Percentiles rank a stretch among this genome's conserved stretches.
Evolutionary conservation across 2,329 filamentous ascomycete genomes (phyloP).

Genomic region (Sporothrix globosa): DNA sequence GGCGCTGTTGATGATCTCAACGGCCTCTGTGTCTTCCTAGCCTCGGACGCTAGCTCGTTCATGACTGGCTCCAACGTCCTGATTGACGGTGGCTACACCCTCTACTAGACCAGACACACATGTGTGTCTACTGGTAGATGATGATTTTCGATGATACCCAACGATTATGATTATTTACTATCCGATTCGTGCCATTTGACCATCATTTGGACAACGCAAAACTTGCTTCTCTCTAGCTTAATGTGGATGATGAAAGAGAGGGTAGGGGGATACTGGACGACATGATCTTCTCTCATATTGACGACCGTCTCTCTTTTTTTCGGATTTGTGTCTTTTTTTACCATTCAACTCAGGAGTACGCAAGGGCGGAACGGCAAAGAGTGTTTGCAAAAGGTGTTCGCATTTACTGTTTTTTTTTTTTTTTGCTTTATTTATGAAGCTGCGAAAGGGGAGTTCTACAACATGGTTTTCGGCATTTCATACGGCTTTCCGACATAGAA

Average conservation of each 20-base stretch:
- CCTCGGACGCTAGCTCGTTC: slow-evolving; percentile 71
- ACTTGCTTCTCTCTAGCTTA: neutral
- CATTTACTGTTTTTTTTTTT: neutral
- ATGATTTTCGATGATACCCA: slow-evolving; percentile 33
- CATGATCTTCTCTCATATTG: slow-evolving; percentile 20
- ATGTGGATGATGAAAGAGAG: slow-evolving; percentile 24
- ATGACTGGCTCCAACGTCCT: slow-evolving; percentile 77
- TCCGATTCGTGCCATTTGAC: neutral
- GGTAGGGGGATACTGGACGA: neutral
- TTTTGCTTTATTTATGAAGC: neutral
- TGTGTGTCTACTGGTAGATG: neutral
- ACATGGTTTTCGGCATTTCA: slow-evolving; percentile 26
- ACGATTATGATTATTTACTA: neutral
- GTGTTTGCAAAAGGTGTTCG: neutral
- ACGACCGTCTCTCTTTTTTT: neutral
- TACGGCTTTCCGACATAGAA: slow-evolving; percentile 19
- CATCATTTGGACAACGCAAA: neutral
- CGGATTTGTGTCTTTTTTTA: neutral
- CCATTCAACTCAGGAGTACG: slow-evolving; percentile 6
- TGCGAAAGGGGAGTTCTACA: neutral
- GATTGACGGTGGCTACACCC: slow-evolving; percentile 71
- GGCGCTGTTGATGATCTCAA: slow-evolving; percentile 77
- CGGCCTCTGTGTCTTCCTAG: slow-evolving; percentile 74
- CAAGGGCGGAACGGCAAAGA: slow-evolving; percentile 11
- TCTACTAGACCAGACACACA: slow-evolving; percentile 39